A percentile compares a stretch with the other conserved stretches of the same genome.
Evolutionary conservation across 352 stramenopile genomes (phyloP).

Genomic region (Phytophthora ohioensis): DNA sequence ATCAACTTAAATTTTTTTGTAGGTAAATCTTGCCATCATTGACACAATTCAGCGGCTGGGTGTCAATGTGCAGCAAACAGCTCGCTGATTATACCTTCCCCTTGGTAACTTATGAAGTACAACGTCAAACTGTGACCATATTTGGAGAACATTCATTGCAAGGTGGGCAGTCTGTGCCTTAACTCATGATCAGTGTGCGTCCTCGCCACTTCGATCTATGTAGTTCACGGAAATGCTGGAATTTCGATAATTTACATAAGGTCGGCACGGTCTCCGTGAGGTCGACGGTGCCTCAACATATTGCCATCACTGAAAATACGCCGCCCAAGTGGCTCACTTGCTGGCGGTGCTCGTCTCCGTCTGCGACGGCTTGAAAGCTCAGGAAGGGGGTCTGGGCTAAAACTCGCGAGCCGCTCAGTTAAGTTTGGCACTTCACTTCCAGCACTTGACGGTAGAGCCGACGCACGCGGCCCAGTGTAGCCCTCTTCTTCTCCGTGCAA

Average conservation of each 20-base stretch:
- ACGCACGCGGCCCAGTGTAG: neutral
- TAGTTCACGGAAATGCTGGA: neutral
- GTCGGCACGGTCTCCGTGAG: conserved; percentile 19
- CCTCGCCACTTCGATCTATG: neutral
- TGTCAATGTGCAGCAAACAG: conserved; percentile 38
- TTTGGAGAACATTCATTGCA: no score
- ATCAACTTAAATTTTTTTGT: conserved; percentile 5
- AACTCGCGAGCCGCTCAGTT: conserved; percentile 27
- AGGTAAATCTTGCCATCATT: conserved; percentile 79
- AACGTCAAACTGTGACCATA: neutral
- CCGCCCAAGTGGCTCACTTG: conserved; percentile 37
- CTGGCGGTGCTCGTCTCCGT: conserved; percentile 33
- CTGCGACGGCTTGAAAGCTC: conserved; percentile 14
- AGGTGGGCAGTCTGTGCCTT: no score
- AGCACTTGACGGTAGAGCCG: conserved; percentile 12
- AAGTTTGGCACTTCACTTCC: conserved; percentile 8
- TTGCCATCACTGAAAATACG: conserved; percentile 34
- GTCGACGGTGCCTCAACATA: conserved; percentile 37
- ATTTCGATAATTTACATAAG: conserved; percentile 24
- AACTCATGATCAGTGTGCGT: no score
- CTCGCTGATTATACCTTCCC: conserved; percentile 13
- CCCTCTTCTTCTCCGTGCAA: conserved; percentile 40
- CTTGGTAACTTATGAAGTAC: neutral
- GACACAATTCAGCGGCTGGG: conserved; percentile 57
- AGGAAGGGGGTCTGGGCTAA: conserved; percentile 20